These are phyloP conservation scores for Cadophora gregata DNA, from an alignment of 2,329 filamentous ascomycete species.

Conservation along the genomic window DNA sequence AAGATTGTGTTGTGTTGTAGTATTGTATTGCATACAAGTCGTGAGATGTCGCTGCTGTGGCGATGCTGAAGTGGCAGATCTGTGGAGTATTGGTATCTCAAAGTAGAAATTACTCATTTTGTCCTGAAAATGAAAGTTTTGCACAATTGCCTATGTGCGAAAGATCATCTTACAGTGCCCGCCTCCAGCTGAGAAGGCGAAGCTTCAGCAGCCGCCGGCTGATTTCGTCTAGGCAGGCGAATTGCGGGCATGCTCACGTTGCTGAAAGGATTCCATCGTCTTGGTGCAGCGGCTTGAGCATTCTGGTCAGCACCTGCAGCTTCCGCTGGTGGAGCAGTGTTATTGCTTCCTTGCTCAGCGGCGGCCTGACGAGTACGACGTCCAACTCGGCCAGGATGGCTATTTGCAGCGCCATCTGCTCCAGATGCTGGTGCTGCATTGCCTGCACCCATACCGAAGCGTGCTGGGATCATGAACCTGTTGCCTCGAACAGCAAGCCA, in stretches of 20 bases:
- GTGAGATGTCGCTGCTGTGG: conserved; percentile 7
- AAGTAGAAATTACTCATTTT: conserved; percentile 24
- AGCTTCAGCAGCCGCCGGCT: conserved; percentile 26
- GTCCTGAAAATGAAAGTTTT: conserved; percentile 8
- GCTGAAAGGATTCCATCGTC: conserved; percentile 42
- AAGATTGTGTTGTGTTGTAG: background rate
- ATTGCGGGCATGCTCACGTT: conserved; percentile 34
- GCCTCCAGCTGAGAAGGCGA: conserved; percentile 46
- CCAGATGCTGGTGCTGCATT: background rate
- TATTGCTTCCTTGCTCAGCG: conserved; percentile 1
- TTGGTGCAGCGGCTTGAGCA: conserved; percentile 22
- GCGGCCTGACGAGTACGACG: conserved; percentile 31
- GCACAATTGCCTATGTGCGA: conserved; percentile 11
- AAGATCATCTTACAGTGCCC: conserved; percentile 38
- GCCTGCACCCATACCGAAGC: conserved; percentile 31
- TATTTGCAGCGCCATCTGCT: conserved; percentile 11
- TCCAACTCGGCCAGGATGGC: conserved; percentile 21
- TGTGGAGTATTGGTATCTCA: conserved; percentile 17
- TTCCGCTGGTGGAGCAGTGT: conserved; percentile 9
- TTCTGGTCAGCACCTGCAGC: conserved; percentile 20
- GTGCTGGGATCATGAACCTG: conserved; percentile 36
- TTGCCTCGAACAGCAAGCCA: conserved; percentile 41
- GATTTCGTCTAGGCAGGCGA: conserved; percentile 34
- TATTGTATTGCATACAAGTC: conserved; percentile 11
- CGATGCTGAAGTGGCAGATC: background rate